A percentile compares a stretch with the other conserved stretches of the same genome.
These are phyloP conservation scores for Aegilops speltoides DNA, from an alignment of 176 grass and related monocot species.

Conservation along the genomic window DNA sequence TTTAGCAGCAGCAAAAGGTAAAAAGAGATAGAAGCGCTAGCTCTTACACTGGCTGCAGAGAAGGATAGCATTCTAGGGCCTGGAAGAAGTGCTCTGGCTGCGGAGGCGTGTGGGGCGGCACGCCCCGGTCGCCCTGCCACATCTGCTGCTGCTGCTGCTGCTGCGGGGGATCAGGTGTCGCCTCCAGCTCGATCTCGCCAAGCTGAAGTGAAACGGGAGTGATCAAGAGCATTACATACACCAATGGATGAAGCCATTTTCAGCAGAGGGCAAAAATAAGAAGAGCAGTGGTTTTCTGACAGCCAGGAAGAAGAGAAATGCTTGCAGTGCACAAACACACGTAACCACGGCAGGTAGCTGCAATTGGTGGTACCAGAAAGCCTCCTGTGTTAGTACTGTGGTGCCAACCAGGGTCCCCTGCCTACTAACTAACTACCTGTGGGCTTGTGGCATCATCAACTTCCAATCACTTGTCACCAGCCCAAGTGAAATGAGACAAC, in stretches of 20 bases:
- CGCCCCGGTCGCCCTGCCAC: conserved; percentile 7
- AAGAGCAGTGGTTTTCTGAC: not conserved
- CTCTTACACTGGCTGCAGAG: conserved; percentile 28
- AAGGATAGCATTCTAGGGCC: conserved; percentile 27
- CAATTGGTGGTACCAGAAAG: not conserved
- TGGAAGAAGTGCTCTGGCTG: conserved; percentile 47
- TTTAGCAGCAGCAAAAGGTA: too few species aligned
- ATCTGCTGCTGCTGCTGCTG: not conserved
- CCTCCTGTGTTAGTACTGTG: not conserved
- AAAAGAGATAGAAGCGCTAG: too few species aligned
- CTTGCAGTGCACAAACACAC: not conserved
- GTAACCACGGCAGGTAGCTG: not conserved
- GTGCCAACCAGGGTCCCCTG: not conserved
- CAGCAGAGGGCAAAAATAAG: not conserved
- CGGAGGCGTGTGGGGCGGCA: conserved; percentile 25
- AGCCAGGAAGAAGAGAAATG: not conserved
- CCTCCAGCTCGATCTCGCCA: conserved; percentile 12
- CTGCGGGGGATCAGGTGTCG: not conserved
- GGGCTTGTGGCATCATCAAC: not conserved
- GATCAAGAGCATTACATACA: not conserved
- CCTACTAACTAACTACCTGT: not conserved
- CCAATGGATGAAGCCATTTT: not conserved
- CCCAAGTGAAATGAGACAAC: not conserved
- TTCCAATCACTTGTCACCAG: not conserved
- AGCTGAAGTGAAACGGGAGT: conserved; percentile 34